A percentile compares a stretch with the other conserved stretches of the same genome.
These are phyloP conservation scores for Septoria petroselini DNA, from an alignment of 2,329 filamentous ascomycete genomes.

Conservation along the genomic window DNA sequence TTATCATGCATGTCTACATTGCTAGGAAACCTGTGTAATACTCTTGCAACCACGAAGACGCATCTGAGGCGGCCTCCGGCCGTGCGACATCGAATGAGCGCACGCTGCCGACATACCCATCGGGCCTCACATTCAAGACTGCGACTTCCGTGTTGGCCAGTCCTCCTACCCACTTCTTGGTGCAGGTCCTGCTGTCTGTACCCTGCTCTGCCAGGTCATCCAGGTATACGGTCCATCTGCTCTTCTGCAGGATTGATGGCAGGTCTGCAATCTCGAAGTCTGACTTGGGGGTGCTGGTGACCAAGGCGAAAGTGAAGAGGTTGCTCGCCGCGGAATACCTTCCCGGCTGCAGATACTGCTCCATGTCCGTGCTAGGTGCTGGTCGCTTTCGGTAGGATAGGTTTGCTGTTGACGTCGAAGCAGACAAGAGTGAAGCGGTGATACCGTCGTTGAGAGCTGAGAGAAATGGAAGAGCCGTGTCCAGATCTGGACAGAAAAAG, in stretches of 20 bases:
- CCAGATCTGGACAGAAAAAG: conserved; percentile 64
- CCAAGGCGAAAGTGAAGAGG: conserved; percentile 65
- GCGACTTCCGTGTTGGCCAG: conserved; percentile 57
- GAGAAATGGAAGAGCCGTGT: conserved; percentile 56
- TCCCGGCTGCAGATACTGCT: conserved; percentile 64
- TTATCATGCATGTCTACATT: background rate
- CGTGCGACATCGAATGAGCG: conserved; percentile 40
- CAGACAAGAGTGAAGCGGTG: conserved; percentile 50
- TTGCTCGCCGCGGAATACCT: conserved; percentile 67
- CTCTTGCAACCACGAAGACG: conserved; percentile 48
- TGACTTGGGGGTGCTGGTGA: conserved; percentile 63
- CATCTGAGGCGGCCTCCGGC: conserved; percentile 23
- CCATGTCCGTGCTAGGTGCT: conserved; percentile 56
- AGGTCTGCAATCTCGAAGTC: conserved; percentile 65
- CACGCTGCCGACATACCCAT: conserved; percentile 70
- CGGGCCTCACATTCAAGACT: conserved; percentile 66
- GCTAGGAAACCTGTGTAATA: conserved; percentile 51
- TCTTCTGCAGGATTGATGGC: conserved; percentile 60
- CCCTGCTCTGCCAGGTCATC: conserved; percentile 60
- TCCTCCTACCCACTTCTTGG: conserved; percentile 66
- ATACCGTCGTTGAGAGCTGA: conserved; percentile 57
- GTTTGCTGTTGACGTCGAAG: conserved; percentile 51
- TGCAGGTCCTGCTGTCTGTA: conserved; percentile 53
- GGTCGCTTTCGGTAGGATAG: conserved; percentile 61
- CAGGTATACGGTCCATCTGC: conserved; percentile 69